Evolutionary conservation across 129 eudicot species (phyloP), one percentile per base, ranked within the genome.

Genomic region (Apium graveolens): DNA sequence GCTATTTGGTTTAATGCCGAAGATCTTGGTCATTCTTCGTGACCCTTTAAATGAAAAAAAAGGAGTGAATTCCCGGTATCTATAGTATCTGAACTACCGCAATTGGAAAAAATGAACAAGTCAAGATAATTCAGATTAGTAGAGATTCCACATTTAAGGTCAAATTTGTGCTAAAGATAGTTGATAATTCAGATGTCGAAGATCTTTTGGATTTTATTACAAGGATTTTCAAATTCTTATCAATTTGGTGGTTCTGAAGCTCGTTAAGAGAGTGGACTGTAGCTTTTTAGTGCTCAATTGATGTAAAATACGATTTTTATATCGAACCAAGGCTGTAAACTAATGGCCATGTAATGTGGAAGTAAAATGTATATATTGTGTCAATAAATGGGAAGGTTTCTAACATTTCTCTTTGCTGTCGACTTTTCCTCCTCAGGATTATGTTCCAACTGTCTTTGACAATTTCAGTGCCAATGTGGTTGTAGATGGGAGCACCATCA

Each of bases 371-470:
- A 73, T 39, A n/a, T 24, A 3, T n/a, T 4, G 35, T 21, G 32
- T 9, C 29, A 38, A 24, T 0, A 41, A 46, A 17, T n/a, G 31
- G 31, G 27, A 57, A 57, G 31, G 7, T 38, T 32, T 42, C 32
- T 39, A 27, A 34, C 31, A 13, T n/a, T 26, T 45, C 43, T 42
- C 20, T 34, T 21, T 44, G 20, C 18, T 55, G 68, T 35, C n/a
- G 14, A 78, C 63, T 78, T 78, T 20, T 78, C 72, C 29, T 37
- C 37, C 17, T 78, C 85, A 86, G 87, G 90, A 86, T 81, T 86
- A 86, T 45, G 90, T 86, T 85, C 90, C 90, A 24, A 86, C 90
- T 79, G 87, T 86, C 39, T 86, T 86, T 35, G 87, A 86, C 80
- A 86, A 86, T 84, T 86, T 86, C 84, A 84, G 90, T 73, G 90